phyloP scores from a whole-genome alignment of 2,329 filamentous ascomycete genomes.

The Aspergillus brunneoviolaceus region DNA sequence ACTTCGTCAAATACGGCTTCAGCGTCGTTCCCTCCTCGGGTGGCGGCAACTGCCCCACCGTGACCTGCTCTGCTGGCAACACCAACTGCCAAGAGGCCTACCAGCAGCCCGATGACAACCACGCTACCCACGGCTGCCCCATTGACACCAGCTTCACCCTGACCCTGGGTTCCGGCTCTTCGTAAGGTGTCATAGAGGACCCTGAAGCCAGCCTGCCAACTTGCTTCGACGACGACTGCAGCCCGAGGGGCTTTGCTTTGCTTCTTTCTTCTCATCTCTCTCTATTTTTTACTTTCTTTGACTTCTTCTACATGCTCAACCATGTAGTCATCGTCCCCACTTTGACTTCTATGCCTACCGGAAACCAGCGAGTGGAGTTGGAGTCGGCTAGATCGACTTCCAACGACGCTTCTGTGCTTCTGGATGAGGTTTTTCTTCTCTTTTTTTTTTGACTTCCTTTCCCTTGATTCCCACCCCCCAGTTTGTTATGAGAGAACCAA shows the following conservation, averaged over 20 bases:
- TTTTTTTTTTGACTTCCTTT: background rate
- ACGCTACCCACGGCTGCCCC: constrained; percentile 44
- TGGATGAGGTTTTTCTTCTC: background rate
- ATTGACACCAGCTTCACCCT: constrained; percentile 35
- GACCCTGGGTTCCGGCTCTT: constrained; percentile 30
- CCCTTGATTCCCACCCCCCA: background rate
- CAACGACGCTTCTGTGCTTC: background rate
- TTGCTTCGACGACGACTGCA: no score
- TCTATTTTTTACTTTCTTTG: background rate
- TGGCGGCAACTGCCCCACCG: constrained; percentile 31
- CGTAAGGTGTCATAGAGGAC: background rate
- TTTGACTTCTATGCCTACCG: background rate
- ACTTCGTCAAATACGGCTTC: constrained; percentile 38
- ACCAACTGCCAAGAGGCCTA: constrained; percentile 39
- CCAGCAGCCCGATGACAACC: constrained; percentile 41
- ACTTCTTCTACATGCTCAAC: background rate
- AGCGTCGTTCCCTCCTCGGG: constrained; percentile 31
- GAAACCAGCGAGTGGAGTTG: background rate
- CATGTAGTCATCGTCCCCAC: background rate
- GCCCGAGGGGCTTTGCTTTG: background rate
- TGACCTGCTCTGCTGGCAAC: constrained; percentile 39
- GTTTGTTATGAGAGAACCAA: background rate
- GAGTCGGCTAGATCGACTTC: background rate
- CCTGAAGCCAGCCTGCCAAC: no score
- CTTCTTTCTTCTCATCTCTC: background rate